Base-by-base conservation (phyloP, 2,329 filamentous ascomycete genomes). In the Arthroderma sp. region DNA sequence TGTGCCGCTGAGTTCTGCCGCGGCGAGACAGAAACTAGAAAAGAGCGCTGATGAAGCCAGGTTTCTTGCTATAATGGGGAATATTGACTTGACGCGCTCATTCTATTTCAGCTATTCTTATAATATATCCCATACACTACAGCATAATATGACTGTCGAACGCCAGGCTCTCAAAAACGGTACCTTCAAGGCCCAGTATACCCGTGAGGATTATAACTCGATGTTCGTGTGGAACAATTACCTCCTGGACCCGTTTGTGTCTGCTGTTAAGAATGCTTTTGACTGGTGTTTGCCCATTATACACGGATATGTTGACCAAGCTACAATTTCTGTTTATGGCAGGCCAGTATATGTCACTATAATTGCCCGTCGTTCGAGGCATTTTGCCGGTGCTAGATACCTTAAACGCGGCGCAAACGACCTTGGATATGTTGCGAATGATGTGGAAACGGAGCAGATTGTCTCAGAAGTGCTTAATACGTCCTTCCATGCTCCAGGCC, bases 81-180 rank as follows among this genome's bases (percentile, higher is more conserved):
- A 94, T 53, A 72, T 98, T 30, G 91, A 98, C 61, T 68, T 98
- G 48, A 87, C 83, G 0, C 77, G 83, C 46, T 93, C 85, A 0
- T 98, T 98, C 62, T 98, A 98, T 64, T 98, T 95, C 68, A 95
- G 89, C 67, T 95, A 95, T 61, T 93, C 89, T 0, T 98, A 98
- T 66, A 86, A 98, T 59, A 83, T 96, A 53, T 98, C 91, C 0
- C 78, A 81, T 44, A 94, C 87, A 1, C 69, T 98, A 39, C 91
- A 98, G 61, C 80, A 89, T 57, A 98, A 98, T 56, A 87, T 98
- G 49, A 81, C 80, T 15, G 75, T 79, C 30, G 87, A 95, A 62
- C 76, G 91, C 34, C 72, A 76, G 40, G 78, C 81, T 2, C 65
- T 94, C 41, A 73, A 77, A 29, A 71, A 79, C 48, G 85, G 83